These are phyloP conservation scores for Cercis canadensis DNA, from an alignment of 306 rosid genomes.

Conservation along the genomic window DNA sequence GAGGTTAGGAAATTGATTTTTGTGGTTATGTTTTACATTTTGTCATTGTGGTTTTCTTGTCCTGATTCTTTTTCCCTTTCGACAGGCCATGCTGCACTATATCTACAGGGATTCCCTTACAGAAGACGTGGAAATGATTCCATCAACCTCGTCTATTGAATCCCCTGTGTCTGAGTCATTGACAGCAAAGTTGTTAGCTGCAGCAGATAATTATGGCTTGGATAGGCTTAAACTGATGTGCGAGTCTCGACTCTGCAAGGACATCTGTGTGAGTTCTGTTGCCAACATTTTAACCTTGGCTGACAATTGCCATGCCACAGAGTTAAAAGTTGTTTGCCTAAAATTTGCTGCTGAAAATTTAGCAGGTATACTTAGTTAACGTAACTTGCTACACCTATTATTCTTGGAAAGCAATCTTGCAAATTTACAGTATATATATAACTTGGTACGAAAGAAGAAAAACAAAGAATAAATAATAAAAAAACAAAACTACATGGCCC, in stretches of 20 bases:
- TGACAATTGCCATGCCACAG: conserved; percentile 68
- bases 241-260: conserved; percentile 85
- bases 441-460: conserved; percentile 5
- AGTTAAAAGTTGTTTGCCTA: conserved; percentile 78
- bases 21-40: conserved; percentile 19
- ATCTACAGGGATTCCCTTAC: conserved; percentile 75
- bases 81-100: conserved; percentile 81
- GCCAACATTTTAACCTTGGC: conserved; percentile 78
- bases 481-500: neutral
- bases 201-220: conserved; percentile 76
- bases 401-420: conserved; percentile 19
- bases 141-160: conserved; percentile 55
- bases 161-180: conserved; percentile 61
- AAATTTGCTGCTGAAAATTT: conserved; percentile 86
- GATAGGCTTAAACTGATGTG: conserved; percentile 82
- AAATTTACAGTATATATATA: neutral
- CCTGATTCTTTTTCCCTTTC: conserved; percentile 41
- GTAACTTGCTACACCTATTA: conserved; percentile 13
- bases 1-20: conserved; percentile 20
- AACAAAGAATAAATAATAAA: neutral
- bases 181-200: conserved; percentile 75
- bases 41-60: conserved; percentile 8
- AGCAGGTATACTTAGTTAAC: conserved; percentile 62
- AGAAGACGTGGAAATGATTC: conserved; percentile 63
- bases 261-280: conserved; percentile 74